Evolutionary conservation across 106 monocot species (phyloP), one percentile per base, ranked within the genome.

Genomic region (Apostasia ramifera): DNA sequence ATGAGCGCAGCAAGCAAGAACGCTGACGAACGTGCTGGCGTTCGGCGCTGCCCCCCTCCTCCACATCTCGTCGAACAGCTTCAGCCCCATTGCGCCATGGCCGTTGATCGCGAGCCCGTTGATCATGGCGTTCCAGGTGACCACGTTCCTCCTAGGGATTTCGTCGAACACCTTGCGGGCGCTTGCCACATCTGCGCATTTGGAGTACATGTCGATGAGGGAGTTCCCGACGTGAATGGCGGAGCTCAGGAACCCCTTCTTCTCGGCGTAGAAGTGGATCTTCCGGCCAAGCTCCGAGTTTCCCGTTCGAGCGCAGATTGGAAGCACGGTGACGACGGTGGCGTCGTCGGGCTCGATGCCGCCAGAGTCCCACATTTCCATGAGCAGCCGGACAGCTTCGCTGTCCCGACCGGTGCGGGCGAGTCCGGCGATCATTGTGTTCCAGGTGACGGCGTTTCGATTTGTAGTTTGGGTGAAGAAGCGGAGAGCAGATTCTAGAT

Each of bases 151-250:
- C 2, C 67, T 46, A 13, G 70, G 66, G 82, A 87, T 80, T 0
- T 12, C 12, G 51, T 77, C 78, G 54, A 91, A 87, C 45, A 91
- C 67, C 49, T 42, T 78, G 37, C 59, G 74, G 61, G 87, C 86
- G 50, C 12, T 15, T 37, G 8, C 15, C 54, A 84, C 61, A 15
- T 71, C 70, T 47, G 75, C 44, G 41, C 84, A 91, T 71, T 87
- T 91, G 7, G 70, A 45, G 69, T 91, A 91, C 87, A 91, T 86
- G 44, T 91, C 86, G 11, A 84, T 54, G 2, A 87, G 78, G 1
- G 87, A 74, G 40, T 87, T 87, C 46, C 80, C 81, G 4, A 80
- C 76, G 40, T 82, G 84, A 3, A 84, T 63, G 10, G 65, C 46
- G 52, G 75, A 73, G 53, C 13, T 41, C n/a, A 60, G 70, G 26